Evolutionary conservation across 2,329 filamentous ascomycete species (phyloP), one percentile per base, ranked within the genome.

Genomic region (Xylariales sp.): DNA sequence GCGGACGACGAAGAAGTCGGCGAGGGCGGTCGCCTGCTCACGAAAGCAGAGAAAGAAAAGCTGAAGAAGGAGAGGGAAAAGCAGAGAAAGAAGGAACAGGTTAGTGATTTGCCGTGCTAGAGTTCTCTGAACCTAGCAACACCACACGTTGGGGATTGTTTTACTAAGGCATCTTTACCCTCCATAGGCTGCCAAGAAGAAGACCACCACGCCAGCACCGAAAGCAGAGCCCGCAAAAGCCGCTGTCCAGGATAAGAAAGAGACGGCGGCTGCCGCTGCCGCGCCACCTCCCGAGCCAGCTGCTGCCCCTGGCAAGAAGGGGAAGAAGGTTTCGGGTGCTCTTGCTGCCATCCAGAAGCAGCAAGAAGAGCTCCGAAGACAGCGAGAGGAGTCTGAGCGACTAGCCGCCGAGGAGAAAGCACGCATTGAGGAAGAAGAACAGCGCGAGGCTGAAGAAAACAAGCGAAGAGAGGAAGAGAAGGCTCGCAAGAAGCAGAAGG

Each of bases 31-130:
- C 78, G 81, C 39, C 74, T 97, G 33, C 81, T 97, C 68, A 95
- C 88, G 27, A 98, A 97, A 78, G 93, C 94, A 41, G 90, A 98
- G 70, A 98, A 98, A 71, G 93, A 98, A 63, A 95, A 88, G 66
- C 75, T 91, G 56, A 97, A 91, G 76, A 98, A 96, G 70, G 93
- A 98, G 70, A 82, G 88, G 44, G 93, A 98, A 72, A 98, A 98
- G 80, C 87, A 93, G 69, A 78, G 90, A 50, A 98, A 98, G 72
- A 98, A 90, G 80, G 93, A 98, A 66, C 85, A 97, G 78, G 88
- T 93, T 8, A 40, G 53, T 19, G 17, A 29, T 21, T 8, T 15
- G 7, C 24, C 17, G 12, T 14, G 7, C n/a, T n/a, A n/a, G n/a
- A n/a, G n/a, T n/a, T n/a, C n/a, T n/a, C n/a, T n/a, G n/a, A n/a